phyloP scores from a whole-genome alignment of 202 grass and related monocot species.

The Setaria italica region DNA sequence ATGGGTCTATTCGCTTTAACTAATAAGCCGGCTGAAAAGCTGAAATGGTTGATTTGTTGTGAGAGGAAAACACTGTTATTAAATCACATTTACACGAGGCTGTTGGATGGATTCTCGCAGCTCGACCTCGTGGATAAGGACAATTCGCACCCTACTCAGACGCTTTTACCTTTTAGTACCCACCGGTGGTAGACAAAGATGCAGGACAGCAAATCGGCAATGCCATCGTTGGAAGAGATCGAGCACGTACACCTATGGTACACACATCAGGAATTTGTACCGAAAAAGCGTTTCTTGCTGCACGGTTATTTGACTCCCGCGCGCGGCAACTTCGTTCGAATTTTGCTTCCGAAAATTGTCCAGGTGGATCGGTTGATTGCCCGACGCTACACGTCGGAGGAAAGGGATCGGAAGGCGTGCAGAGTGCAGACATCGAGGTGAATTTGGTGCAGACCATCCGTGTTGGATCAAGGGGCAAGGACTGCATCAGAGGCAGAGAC shows the following conservation, averaged over 20 bases:
- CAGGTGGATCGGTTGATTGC: background rate
- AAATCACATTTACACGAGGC: background rate
- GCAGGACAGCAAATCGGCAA: background rate
- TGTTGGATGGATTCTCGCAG: conserved; percentile 2
- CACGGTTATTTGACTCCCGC: conserved; percentile 17
- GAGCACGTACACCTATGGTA: background rate
- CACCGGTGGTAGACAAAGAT: conserved; percentile 13
- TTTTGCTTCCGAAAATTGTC: background rate
- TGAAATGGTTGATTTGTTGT: no score
- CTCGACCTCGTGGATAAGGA: background rate
- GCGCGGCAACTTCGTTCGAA: background rate
- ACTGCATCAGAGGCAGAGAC: background rate
- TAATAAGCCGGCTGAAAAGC: no score
- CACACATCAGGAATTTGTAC: background rate
- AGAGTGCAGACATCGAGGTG: background rate
- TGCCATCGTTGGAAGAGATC: background rate
- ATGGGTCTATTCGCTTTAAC: no score
- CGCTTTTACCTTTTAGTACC: background rate
- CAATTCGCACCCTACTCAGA: background rate
- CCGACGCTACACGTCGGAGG: background rate
- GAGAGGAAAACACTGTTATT: no score
- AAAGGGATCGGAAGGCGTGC: background rate
- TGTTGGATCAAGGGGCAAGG: background rate
- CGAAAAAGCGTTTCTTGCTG: conserved; percentile 31
- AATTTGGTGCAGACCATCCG: background rate